phyloP scores from a whole-genome alignment of 2,329 filamentous ascomycete species.

The Pseudonectria buxi region DNA sequence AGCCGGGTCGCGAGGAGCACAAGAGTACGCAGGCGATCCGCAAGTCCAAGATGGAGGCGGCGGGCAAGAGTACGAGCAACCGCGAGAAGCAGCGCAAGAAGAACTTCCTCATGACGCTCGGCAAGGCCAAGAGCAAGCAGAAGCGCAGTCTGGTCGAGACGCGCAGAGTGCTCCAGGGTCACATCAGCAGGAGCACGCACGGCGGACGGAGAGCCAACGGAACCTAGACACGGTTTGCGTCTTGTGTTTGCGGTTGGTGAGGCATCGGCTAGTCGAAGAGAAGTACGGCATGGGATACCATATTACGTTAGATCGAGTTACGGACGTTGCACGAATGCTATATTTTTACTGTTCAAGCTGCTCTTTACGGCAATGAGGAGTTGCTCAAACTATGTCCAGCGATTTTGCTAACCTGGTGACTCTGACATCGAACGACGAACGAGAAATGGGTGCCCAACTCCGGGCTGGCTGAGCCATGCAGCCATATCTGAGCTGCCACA shows the following conservation, averaged over 20 bases:
- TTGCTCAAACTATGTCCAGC: too few species aligned
- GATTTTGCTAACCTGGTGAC: too few species aligned
- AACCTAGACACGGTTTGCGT: conserved; percentile 18
- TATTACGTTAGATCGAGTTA: too few species aligned
- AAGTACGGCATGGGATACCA: background rate
- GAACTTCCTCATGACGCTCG: conserved; percentile 97
- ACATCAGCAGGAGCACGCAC: conserved; percentile 75
- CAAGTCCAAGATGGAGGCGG: conserved; percentile 77
- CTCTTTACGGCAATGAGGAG: too few species aligned
- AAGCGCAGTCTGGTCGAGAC: conserved; percentile 90
- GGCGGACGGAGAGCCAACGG: conserved; percentile 76
- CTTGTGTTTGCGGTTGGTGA: too few species aligned
- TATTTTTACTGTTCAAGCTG: too few species aligned
- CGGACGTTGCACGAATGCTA: too few species aligned
- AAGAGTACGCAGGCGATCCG: conserved; percentile 78
- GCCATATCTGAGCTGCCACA: too few species aligned
- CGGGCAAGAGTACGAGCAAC: conserved; percentile 96
- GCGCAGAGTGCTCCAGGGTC: conserved; percentile 69
- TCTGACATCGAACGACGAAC: too few species aligned
- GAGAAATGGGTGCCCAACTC: too few species aligned
- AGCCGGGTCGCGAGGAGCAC: conserved; percentile 70
- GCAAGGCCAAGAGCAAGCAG: conserved; percentile 91
- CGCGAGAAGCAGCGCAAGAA: conserved; percentile 95
- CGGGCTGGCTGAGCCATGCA: too few species aligned
- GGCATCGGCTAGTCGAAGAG: background rate